Evolutionary conservation across 805 yeast genomes (phyloP).

Genomic region (Priceomyces medius): DNA sequence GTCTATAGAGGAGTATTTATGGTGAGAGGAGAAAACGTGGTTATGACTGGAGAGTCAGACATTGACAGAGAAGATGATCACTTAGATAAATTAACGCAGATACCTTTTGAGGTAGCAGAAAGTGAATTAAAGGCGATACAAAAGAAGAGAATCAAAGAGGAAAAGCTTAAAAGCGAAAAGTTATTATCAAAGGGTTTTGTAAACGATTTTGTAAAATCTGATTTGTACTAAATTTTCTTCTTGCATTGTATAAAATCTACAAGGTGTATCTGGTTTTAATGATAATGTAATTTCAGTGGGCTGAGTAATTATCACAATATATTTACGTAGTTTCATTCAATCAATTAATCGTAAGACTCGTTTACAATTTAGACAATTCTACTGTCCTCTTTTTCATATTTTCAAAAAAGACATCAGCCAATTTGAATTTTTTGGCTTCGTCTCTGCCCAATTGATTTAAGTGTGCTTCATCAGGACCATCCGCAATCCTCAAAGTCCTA

Average conservation of each 20-base stretch:
- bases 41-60: conserved; percentile 90
- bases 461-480: conserved; percentile 71
- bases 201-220: conserved; percentile 55
- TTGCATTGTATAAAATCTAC: conserved; percentile 5
- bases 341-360: background rate
- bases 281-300: background rate
- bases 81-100: conserved; percentile 51
- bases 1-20: conserved; percentile 75
- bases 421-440: conserved; percentile 37
- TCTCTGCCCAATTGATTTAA: conserved; percentile 53
- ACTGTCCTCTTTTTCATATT: conserved; percentile 16
- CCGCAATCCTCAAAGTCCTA: conserved; percentile 62
- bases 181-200: conserved; percentile 56
- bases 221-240: conserved; percentile 41
- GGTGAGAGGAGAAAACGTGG: conserved; percentile 95
- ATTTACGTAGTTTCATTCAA: no score
- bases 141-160: conserved; percentile 34
- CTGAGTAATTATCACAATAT: no score
- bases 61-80: conserved; percentile 80
- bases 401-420: conserved; percentile 36
- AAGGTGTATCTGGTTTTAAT: background rate
- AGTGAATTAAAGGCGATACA: conserved; percentile 33
- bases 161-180: conserved; percentile 46
- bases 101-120: conserved; percentile 64
- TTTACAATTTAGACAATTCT: conserved; percentile 27